These are phyloP conservation scores for Polygonum aviculare DNA, from an alignment of 148 eudicot species.

Conservation along the genomic window DNA sequence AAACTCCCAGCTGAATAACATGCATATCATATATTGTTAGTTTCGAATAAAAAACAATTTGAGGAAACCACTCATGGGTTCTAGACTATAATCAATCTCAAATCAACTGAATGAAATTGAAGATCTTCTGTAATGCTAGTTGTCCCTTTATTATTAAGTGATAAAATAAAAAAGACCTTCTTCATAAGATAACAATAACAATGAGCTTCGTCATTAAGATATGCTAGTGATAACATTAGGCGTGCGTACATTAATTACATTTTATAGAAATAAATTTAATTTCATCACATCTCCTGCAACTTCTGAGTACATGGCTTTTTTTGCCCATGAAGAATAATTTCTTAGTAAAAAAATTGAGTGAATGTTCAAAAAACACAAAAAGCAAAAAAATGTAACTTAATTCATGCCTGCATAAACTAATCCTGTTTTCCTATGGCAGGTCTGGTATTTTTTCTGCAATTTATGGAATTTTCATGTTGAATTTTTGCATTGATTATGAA, in stretches of 20 bases:
- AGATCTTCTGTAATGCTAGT: too few species aligned
- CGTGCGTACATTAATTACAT: background rate
- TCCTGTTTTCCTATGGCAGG: conserved; percentile 36
- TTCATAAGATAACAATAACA: conserved; percentile 3
- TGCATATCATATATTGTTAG: too few species aligned
- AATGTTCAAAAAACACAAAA: background rate
- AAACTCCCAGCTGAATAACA: too few species aligned
- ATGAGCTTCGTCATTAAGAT: background rate
- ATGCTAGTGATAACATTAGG: background rate
- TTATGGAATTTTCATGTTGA: background rate
- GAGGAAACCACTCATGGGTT: too few species aligned
- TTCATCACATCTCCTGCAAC: background rate
- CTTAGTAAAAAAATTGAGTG: background rate
- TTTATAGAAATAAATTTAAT: background rate
- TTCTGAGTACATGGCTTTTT: background rate
- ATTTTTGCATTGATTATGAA: background rate
- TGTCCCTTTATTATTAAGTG: too few species aligned
- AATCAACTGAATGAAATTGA: too few species aligned
- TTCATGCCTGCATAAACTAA: background rate
- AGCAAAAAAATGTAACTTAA: background rate
- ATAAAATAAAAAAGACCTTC: background rate
- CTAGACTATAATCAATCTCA: too few species aligned
- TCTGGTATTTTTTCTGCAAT: background rate
- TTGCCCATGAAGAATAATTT: too few species aligned
- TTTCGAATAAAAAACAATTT: too few species aligned